These are phyloP conservation scores for Neocallimastix lanati DNA, from an alignment of 192 early-diverging fungal species.

Conservation along the genomic window DNA sequence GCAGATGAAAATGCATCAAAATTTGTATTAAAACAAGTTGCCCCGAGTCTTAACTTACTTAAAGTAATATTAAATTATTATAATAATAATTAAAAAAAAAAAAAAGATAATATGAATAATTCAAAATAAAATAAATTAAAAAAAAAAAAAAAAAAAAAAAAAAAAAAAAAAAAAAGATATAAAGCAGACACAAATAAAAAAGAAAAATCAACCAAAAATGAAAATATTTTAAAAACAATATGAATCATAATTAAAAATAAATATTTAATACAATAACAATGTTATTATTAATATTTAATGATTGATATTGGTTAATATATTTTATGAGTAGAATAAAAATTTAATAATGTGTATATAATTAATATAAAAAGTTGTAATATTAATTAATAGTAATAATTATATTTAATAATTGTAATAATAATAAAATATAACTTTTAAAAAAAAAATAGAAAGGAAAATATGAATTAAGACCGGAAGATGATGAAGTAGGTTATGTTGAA, in stretches of 20 bases:
- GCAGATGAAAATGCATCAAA: constrained; percentile 58
- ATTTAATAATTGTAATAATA: constrained; percentile 3
- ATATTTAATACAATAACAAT: no score
- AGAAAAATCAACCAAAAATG: no score
- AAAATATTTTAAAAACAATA: no score
- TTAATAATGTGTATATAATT: no score
- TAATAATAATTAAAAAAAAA: neutral
- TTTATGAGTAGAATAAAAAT: no score
- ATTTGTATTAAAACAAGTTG: constrained; percentile 61
- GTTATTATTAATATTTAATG: no score
- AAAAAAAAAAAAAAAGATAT: no score
- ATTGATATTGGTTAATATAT: no score
- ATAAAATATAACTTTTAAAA: constrained; percentile 9
- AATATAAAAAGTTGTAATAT: neutral
- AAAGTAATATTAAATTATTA: constrained; percentile 16
- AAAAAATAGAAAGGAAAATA: constrained; percentile 6
- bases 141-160: no score
- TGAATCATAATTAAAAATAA: no score
- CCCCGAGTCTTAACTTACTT: constrained; percentile 42
- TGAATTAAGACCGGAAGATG: neutral
- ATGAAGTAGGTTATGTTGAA: neutral
- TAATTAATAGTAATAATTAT: neutral
- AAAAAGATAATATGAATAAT: constrained; percentile 7
- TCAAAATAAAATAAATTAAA: neutral
- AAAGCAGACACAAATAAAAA: no score